These are phyloP conservation scores for Lupinus albus DNA, from an alignment of 306 rosid species.

Conservation along the genomic window DNA sequence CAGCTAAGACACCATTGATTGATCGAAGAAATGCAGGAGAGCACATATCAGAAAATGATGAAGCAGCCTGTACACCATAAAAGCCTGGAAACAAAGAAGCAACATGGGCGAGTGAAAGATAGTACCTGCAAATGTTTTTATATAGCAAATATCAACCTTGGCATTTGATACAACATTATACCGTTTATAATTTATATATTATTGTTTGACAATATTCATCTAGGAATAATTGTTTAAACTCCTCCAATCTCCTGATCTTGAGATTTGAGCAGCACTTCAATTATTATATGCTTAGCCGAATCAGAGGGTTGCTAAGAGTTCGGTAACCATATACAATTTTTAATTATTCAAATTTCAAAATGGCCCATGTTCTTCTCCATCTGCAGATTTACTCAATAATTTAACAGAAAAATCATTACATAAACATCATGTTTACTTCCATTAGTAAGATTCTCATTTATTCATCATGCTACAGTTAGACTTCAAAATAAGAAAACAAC, in stretches of 20 bases:
- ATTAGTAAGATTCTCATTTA: too few species aligned
- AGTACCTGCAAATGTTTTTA: slow-evolving; percentile 76
- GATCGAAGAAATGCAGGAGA: slow-evolving; percentile 71
- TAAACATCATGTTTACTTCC: too few species aligned
- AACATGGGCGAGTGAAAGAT: slow-evolving; percentile 89
- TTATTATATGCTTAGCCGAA: background rate
- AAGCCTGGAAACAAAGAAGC: slow-evolving; percentile 87
- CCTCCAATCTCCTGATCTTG: background rate
- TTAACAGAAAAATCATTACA: too few species aligned
- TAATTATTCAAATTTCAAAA: background rate
- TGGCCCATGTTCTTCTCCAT: background rate
- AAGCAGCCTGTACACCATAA: slow-evolving; percentile 43
- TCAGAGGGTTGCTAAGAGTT: background rate
- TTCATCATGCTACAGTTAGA: too few species aligned
- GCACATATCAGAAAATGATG: slow-evolving; percentile 69
- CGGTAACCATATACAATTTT: background rate
- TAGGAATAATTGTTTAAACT: background rate
- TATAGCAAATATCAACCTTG: slow-evolving; percentile 43
- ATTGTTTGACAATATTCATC: background rate
- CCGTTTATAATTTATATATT: background rate
- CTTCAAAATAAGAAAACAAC: too few species aligned
- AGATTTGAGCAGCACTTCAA: background rate
- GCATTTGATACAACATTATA: slow-evolving; percentile 11
- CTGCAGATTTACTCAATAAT: background rate
- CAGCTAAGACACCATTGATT: slow-evolving; percentile 66